These are phyloP conservation scores for Centaurea solstitialis DNA, from an alignment of 129 eudicot genomes.

Conservation along the genomic window DNA sequence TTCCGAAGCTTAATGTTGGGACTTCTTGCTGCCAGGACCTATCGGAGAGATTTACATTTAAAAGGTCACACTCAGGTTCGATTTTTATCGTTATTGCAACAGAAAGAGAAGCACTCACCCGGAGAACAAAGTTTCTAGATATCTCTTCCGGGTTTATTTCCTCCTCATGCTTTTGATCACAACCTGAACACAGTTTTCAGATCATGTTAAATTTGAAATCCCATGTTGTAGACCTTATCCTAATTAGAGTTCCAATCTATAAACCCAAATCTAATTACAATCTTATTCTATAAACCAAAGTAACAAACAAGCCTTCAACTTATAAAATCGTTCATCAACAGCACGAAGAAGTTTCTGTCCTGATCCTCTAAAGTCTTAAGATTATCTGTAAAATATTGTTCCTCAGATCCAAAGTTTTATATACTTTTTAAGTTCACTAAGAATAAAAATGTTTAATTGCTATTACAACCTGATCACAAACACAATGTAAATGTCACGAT, in stretches of 20 bases:
- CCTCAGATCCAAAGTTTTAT: neutral
- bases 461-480: neutral
- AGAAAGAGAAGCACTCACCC: slow-evolving; percentile 49
- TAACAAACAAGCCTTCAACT: neutral
- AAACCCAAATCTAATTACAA: neutral
- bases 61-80: neutral
- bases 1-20: slow-evolving; percentile 70
- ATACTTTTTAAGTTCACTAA: neutral
- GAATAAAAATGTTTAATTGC: neutral
- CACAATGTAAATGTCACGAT: neutral
- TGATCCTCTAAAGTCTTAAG: neutral
- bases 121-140: slow-evolving; percentile 80
- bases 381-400: neutral
- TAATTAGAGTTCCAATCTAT: neutral
- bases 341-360: neutral
- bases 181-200: slow-evolving; percentile 57
- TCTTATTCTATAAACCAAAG: neutral
- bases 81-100: neutral
- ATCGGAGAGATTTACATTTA: slow-evolving; percentile 1
- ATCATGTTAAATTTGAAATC: slow-evolving; percentile 18
- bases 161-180: slow-evolving; percentile 91
- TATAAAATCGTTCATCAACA: neutral
- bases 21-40: slow-evolving; percentile 99
- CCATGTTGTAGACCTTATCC: neutral
- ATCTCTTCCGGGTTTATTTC: slow-evolving; percentile 85